phyloP scores from a whole-genome alignment of 2,329 filamentous ascomycete genomes.

The Moelleriella libera region DNA sequence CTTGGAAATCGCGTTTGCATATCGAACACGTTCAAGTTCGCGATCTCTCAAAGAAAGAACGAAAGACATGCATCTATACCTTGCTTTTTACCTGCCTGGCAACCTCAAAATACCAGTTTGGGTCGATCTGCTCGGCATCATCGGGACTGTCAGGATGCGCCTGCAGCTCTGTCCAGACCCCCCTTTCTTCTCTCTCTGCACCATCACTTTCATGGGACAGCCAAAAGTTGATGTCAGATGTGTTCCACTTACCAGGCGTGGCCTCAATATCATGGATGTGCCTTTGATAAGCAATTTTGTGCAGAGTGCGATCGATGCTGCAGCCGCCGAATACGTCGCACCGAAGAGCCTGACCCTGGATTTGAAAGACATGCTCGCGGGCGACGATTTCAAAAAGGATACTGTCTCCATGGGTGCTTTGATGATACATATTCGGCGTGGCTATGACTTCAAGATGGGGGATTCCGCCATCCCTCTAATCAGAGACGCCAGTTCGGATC shows the following conservation, averaged over 20 bases:
- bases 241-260: slow-evolving; percentile 53
- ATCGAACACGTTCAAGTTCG: slow-evolving; percentile 47
- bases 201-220: slow-evolving; percentile 60
- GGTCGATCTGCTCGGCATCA: slow-evolving; percentile 59
- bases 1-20: slow-evolving; percentile 61
- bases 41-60: slow-evolving; percentile 55
- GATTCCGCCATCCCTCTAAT: slow-evolving; percentile 48
- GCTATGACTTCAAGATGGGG: slow-evolving; percentile 57
- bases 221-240: slow-evolving; percentile 60
- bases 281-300: slow-evolving; percentile 64
- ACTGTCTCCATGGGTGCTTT: slow-evolving; percentile 50
- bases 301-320: slow-evolving; percentile 59
- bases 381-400: slow-evolving; percentile 69
- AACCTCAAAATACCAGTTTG: slow-evolving; percentile 48
- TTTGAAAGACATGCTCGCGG: slow-evolving; percentile 63
- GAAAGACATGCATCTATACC: slow-evolving; percentile 48
- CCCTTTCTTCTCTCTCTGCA: slow-evolving; percentile 64
- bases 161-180: slow-evolving; percentile 64
- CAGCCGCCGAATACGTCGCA: slow-evolving; percentile 61
- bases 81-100: slow-evolving; percentile 54
- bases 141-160: slow-evolving; percentile 55
- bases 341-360: slow-evolving; percentile 63
- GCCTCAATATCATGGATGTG: slow-evolving; percentile 61
- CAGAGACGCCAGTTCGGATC: slow-evolving; percentile 48
- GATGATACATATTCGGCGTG: slow-evolving; percentile 50